Conservation (phyloP, 352 stramenopile genomes). For the Globisporangium barbulae region DNA sequence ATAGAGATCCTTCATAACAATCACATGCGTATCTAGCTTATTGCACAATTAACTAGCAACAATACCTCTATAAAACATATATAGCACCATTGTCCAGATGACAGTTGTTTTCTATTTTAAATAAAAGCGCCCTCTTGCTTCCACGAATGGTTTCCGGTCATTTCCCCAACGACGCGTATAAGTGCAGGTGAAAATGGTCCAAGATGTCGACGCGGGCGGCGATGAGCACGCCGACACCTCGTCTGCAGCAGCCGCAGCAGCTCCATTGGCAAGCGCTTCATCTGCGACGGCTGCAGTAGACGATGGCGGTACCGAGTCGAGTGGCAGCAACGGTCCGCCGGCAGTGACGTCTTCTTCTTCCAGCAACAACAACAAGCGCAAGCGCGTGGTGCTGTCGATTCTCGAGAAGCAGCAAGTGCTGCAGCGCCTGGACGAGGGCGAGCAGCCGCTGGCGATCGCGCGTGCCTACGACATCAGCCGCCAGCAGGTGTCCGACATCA, state of each 20-base stretch:
- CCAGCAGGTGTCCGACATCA: slow-evolving; percentile 85
- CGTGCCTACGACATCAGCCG: slow-evolving; percentile 65
- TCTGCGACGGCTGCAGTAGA: not conserved
- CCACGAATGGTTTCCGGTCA: no score
- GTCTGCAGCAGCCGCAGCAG: not conserved
- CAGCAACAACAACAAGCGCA: slow-evolving; percentile 43
- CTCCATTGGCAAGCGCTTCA: not conserved
- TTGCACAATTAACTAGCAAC: no score
- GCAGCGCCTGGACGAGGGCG: slow-evolving; percentile 59
- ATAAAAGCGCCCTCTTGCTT: no score
- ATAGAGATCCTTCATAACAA: no score
- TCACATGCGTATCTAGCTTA: no score
- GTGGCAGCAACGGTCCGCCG: not conserved
- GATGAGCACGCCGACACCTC: no score
- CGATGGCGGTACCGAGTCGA: not conserved
- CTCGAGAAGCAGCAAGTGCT: slow-evolving; percentile 84
- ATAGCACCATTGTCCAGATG: no score
- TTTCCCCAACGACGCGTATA: no score
- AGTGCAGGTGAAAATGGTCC: no score
- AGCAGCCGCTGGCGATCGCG: slow-evolving; percentile 63
- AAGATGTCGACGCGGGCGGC: no score
- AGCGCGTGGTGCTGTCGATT: slow-evolving; percentile 81
- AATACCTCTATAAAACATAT: no score
- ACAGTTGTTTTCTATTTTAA: no score
- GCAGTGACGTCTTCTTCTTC: not conserved